Conservation (phyloP, 2,329 filamentous ascomycete species). For the Penicillium sp. region DNA sequence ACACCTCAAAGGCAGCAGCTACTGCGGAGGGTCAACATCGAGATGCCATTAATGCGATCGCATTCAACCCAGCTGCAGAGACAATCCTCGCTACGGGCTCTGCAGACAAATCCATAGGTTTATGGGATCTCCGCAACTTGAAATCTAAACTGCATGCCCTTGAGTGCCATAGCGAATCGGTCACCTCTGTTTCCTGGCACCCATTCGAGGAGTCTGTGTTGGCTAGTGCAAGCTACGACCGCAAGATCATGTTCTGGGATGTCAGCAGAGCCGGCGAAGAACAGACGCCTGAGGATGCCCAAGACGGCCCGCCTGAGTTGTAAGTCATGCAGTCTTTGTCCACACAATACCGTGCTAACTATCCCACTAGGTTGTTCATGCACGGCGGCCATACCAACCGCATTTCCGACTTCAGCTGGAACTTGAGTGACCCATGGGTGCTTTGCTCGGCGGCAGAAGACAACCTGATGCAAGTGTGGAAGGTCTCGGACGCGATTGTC, state of each 20-base stretch:
- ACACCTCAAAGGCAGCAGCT: constrained; percentile 64
- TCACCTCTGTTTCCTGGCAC: constrained; percentile 93
- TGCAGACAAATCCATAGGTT: constrained; percentile 87
- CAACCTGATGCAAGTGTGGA: constrained; percentile 94
- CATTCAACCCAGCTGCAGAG: constrained; percentile 91
- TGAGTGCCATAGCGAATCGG: constrained; percentile 81
- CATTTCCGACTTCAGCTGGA: constrained; percentile 96
- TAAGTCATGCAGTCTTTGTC: constrained; percentile 46
- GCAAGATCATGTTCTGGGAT: constrained; percentile 95
- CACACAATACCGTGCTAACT: background rate
- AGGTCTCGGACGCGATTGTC: constrained; percentile 76
- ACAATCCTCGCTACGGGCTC: constrained; percentile 88
- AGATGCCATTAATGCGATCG: constrained; percentile 92
- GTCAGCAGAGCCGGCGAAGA: constrained; percentile 87
- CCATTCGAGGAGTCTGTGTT: constrained; percentile 84
- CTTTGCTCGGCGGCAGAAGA: constrained; percentile 95
- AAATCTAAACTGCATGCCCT: constrained; percentile 86
- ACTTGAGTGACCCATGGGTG: constrained; percentile 93
- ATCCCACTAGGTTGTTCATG: constrained; percentile 74
- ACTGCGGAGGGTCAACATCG: constrained; percentile 71
- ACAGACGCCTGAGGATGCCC: constrained; percentile 88
- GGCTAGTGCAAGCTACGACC: constrained; percentile 87
- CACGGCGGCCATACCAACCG: constrained; percentile 97
- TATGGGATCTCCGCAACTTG: constrained; percentile 92
- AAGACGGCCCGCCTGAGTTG: constrained; percentile 93